phyloP scores from a whole-genome alignment of 2,329 filamentous ascomycete genomes.

The Corinectria fuckeliana region DNA sequence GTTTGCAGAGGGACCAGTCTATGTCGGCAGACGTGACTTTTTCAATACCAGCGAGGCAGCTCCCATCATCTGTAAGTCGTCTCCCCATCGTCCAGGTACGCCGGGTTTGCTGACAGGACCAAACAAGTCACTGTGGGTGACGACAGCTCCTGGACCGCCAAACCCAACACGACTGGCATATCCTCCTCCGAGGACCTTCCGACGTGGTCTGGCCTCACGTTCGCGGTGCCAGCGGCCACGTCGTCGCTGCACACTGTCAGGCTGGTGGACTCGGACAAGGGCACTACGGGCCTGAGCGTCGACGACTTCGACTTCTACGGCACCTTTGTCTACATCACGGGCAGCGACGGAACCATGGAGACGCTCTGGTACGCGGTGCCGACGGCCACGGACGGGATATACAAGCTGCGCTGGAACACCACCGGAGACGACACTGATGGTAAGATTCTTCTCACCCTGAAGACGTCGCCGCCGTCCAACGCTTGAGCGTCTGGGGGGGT shows the following conservation, averaged over 20 bases:
- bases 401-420: slow-evolving; percentile 16
- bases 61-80: slow-evolving; percentile 17
- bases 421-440: slow-evolving; percentile 3
- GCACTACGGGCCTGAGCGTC: neutral
- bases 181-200: neutral
- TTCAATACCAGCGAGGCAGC: slow-evolving; percentile 12
- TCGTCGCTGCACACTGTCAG: slow-evolving; percentile 13
- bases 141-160: slow-evolving; percentile 7
- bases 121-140: slow-evolving; percentile 5
- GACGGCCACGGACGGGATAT: slow-evolving; percentile 4
- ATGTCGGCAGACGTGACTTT: slow-evolving; percentile 9
- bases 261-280: neutral
- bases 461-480: neutral
- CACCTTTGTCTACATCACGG: neutral
- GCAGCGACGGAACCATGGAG: neutral
- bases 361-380: slow-evolving; percentile 15
- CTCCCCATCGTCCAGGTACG: no score
- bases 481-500: neutral
- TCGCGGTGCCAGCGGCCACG: slow-evolving; percentile 9
- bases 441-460: slow-evolving; percentile 8
- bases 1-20: slow-evolving; percentile 3
- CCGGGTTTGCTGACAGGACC: neutral
- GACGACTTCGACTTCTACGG: slow-evolving; percentile 19
- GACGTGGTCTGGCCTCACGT: slow-evolving; percentile 11
- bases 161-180: slow-evolving; percentile 15